Percentiles rank a stretch among this genome's conserved stretches.
These are phyloP conservation scores for Fennellomyces sp. DNA, from an alignment of 371 early-diverging fungal species.

Conservation along the genomic window DNA sequence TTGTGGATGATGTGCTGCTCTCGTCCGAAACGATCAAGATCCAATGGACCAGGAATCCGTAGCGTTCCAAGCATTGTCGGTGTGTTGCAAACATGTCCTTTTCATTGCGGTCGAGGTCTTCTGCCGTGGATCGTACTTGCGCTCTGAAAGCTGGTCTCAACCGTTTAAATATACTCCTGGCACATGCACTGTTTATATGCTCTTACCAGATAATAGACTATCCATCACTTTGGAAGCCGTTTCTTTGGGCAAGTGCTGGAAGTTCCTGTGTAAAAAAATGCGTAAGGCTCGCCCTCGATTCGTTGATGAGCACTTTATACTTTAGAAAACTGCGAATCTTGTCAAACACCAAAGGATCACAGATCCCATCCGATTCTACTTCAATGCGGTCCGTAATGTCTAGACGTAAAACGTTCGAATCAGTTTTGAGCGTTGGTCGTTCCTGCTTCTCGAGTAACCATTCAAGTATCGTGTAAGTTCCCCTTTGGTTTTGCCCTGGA, in stretches of 20 bases:
- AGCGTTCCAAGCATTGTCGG: constrained; percentile 69
- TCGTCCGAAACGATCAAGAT: constrained; percentile 67
- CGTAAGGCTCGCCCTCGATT: neutral
- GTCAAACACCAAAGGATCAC: constrained; percentile 59
- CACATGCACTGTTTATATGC: neutral
- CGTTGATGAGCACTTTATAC: constrained; percentile 39
- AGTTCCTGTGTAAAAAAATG: constrained; percentile 20
- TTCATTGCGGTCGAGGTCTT: constrained; percentile 63
- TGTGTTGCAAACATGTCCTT: constrained; percentile 71
- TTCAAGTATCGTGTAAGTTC: constrained; percentile 56
- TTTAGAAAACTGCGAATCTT: constrained; percentile 73
- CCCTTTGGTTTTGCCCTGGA: constrained; percentile 59
- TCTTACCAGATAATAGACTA: constrained; percentile 66
- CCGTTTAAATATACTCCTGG: constrained; percentile 1
- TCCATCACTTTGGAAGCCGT: constrained; percentile 52
- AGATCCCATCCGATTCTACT: constrained; percentile 60
- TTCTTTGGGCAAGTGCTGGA: constrained; percentile 35
- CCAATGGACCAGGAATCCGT: constrained; percentile 80
- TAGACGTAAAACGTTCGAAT: constrained; percentile 11
- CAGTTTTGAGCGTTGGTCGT: neutral
- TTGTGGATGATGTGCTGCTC: constrained; percentile 39
- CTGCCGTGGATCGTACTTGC: constrained; percentile 59
- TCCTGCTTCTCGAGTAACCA: constrained; percentile 19
- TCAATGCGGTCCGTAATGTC: constrained; percentile 68
- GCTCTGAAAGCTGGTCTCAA: constrained; percentile 64